Conservation (phyloP, 371 early-diverging fungal genomes). For the Gilbertella persicaria region DNA sequence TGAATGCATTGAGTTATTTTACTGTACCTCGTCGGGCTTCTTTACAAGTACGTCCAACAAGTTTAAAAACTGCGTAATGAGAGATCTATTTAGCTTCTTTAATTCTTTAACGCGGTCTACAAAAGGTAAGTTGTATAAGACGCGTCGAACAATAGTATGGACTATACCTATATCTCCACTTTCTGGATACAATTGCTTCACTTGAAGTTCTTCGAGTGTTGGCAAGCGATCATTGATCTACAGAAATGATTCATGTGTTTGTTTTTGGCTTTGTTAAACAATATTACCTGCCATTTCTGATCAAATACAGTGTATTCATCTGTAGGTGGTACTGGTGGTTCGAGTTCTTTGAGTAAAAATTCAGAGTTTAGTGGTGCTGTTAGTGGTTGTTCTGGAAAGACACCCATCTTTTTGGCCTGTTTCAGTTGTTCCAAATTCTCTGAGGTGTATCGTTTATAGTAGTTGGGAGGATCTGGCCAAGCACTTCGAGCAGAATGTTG, state of each 20-base stretch:
- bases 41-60: constrained; percentile 59
- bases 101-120: constrained; percentile 74
- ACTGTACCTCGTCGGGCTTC: constrained; percentile 61
- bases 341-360: constrained; percentile 38
- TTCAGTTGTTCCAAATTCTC: constrained; percentile 55
- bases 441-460: constrained; percentile 65
- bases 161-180: constrained; percentile 34
- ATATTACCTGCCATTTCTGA: constrained; percentile 66
- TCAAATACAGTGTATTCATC: constrained; percentile 73
- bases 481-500: constrained; percentile 47
- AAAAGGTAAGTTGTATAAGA: neutral
- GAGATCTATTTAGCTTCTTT: constrained; percentile 71
- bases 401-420: constrained; percentile 25
- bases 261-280: too few relatives aligned
- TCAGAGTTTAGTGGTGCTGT: constrained; percentile 47
- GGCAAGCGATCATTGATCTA: constrained; percentile 64
- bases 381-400: constrained; percentile 28
- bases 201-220: constrained; percentile 64
- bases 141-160: neutral
- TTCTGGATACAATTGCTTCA: constrained; percentile 67
- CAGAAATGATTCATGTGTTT: neutral
- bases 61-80: constrained; percentile 71
- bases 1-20: too few relatives aligned
- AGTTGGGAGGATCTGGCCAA: constrained; percentile 72
- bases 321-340: constrained; percentile 66